These are phyloP conservation scores for Actinomucor elegans DNA, from an alignment of 371 early-diverging fungal genomes.

Conservation along the genomic window DNA sequence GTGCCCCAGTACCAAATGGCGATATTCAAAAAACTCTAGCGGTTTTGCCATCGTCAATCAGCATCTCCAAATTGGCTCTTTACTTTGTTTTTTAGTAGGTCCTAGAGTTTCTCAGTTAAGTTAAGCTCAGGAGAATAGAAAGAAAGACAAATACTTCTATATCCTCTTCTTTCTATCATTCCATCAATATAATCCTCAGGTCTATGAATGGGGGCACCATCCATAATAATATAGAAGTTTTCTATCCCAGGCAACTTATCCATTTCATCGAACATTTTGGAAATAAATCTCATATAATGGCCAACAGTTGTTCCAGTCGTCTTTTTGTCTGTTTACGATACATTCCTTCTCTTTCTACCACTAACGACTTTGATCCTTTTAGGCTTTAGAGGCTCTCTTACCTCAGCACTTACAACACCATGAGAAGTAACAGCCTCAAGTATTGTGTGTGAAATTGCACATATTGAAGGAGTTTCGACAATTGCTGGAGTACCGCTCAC, in stretches of 20 bases:
- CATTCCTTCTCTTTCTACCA: constrained; percentile 4
- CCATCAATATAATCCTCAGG: background rate
- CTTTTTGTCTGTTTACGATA: background rate
- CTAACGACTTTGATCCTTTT: constrained; percentile 10
- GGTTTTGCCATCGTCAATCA: no score
- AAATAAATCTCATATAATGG: constrained; percentile 8
- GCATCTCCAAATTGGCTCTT: no score
- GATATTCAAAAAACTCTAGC: no score
- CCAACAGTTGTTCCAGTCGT: constrained; percentile 1
- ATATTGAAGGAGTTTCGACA: constrained; percentile 7
- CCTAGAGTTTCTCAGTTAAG: constrained; percentile 17
- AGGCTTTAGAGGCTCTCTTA: background rate
- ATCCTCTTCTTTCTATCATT: constrained; percentile 8
- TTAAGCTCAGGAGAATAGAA: constrained; percentile 11
- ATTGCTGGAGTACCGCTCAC: constrained; percentile 15
- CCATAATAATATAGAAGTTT: constrained; percentile 8
- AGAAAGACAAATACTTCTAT: constrained; percentile 11
- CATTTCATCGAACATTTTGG: constrained; percentile 3
- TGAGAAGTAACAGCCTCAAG: no score
- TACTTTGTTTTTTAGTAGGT: constrained; percentile 25
- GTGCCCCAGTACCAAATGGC: no score
- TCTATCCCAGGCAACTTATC: constrained; percentile 2
- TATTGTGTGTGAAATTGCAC: no score
- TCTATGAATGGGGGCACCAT: constrained; percentile 20
- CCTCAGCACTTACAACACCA: constrained; percentile 1